phyloP scores from a whole-genome alignment of 257 asterid genomes.

The Penstemon newberryi region DNA sequence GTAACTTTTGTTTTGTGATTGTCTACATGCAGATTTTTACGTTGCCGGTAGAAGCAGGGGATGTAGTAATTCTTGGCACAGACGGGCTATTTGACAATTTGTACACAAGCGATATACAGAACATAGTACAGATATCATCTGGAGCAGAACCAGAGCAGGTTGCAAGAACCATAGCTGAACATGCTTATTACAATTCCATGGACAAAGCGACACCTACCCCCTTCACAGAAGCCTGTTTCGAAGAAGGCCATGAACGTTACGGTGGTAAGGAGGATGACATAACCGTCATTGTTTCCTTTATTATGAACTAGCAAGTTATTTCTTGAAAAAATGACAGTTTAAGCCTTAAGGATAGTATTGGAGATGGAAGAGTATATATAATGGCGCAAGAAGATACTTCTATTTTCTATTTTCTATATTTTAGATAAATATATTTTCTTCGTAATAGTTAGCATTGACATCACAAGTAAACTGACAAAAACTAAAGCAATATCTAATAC shows the following conservation, averaged over 20 bases:
- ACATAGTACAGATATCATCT: neutral
- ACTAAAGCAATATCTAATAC: too few relatives aligned
- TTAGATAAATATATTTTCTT: too few relatives aligned
- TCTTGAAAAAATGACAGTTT: too few relatives aligned
- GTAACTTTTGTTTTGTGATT: neutral
- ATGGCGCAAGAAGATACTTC: too few relatives aligned
- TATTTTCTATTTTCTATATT: too few relatives aligned
- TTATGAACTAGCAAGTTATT: neutral
- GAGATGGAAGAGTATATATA: too few relatives aligned
- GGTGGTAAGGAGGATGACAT: constrained; percentile 22
- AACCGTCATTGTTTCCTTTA: constrained; percentile 5
- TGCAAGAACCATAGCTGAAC: constrained; percentile 16
- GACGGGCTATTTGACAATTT: constrained; percentile 26
- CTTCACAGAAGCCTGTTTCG: constrained; percentile 1
- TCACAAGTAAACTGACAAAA: too few relatives aligned
- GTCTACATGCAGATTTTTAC: constrained; percentile 5
- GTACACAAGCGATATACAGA: constrained; percentile 1
- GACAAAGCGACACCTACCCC: neutral
- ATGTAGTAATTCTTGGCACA: constrained; percentile 16
- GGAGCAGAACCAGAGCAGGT: constrained; percentile 15
- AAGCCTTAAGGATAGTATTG: too few relatives aligned
- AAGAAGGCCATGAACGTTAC: neutral
- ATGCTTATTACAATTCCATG: constrained; percentile 16
- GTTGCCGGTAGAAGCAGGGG: constrained; percentile 21
- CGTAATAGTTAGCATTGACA: too few relatives aligned